Base-by-base conservation (phyloP, 2,329 filamentous ascomycete genomes). In the Mollisiaceae sp. region DNA sequence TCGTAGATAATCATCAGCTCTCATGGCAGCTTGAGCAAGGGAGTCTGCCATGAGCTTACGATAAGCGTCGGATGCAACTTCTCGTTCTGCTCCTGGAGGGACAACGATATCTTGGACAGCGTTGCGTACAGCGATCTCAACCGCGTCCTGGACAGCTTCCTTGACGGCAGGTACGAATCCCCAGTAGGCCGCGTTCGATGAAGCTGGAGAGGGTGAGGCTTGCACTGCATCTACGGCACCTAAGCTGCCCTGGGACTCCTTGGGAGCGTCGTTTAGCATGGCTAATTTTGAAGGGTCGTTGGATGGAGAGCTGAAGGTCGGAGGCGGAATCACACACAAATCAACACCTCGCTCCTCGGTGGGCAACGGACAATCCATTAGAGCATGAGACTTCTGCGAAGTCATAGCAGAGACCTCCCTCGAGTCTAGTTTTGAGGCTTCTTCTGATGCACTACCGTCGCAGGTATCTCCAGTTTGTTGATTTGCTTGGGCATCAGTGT, bases 121-220 rank as follows among this genome's bases (percentile, higher is more conserved):
- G 64, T 70, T 72, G 11, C 60, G 69, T 20, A 75, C 73, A 47
- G 72, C 74, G n/a, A 62, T 59, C 60, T 72, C 68, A 2, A 75
- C 70, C n/a, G 70, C 72, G 64, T 68, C 67, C 32, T 74, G 69
- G 20, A 74, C 70, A 2, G 67, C 70, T 38, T 73, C 72, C 54
- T 71, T 73, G 8, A 74, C 67, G 9, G 58, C 56, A 24, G 73
- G 73, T 20, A 70, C 67, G 65, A 74, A 75, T 1, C 72, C 73
- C 73, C 73, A 74, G 36, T 75, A 74, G 22, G 66, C 61, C 32
- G 68, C 67, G 58, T 72, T 72, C 2, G 68, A 47, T 32, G 69
- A 63, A 63, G 69, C 67, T 12, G 54, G 38, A 6, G 60, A 62
- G 22, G 36, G 24, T 63, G 52, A 27, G 24, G 14, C 50, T 54